phyloP scores from a whole-genome alignment of 2,329 filamentous ascomycete species.

The Xylaria sp. region DNA sequence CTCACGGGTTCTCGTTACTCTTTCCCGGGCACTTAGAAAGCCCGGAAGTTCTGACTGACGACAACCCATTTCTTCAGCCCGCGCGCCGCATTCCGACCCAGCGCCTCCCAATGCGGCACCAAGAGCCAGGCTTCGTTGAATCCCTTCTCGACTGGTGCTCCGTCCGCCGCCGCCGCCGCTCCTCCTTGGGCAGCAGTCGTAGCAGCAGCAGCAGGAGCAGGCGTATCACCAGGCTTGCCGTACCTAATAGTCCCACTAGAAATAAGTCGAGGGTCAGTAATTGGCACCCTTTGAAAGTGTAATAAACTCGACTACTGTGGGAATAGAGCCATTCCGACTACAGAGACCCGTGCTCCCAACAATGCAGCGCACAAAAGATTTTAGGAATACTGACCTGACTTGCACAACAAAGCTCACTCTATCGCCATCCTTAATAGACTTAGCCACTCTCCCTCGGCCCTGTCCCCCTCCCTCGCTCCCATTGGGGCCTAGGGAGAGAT shows the following conservation, averaged over 20 bases:
- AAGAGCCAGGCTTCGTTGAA: constrained; percentile 87
- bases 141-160: constrained; percentile 61
- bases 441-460: constrained; percentile 38
- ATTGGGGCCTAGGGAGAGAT: constrained; percentile 39
- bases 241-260: constrained; percentile 27
- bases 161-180: constrained; percentile 57
- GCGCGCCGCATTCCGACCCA: constrained; percentile 63
- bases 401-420: constrained; percentile 78
- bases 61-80: constrained; percentile 71
- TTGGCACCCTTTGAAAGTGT: too few relatives aligned
- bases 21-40: too few relatives aligned
- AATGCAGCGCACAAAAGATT: neutral
- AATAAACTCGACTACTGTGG: too few relatives aligned
- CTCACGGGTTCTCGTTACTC: too few relatives aligned
- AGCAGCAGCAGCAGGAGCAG: neutral
- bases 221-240: constrained; percentile 51
- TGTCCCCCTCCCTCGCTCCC: constrained; percentile 2
- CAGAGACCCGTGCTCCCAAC: too few relatives aligned
- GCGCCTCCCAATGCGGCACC: constrained; percentile 77
- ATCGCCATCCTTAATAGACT: constrained; percentile 57
- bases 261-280: neutral
- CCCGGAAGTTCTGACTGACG: constrained; percentile 77
- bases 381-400: constrained; percentile 57
- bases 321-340: too few relatives aligned
- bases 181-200: neutral